These are phyloP conservation scores for Coffea humblotiana DNA, from an alignment of 305 asterid genomes.

Conservation along the genomic window DNA sequence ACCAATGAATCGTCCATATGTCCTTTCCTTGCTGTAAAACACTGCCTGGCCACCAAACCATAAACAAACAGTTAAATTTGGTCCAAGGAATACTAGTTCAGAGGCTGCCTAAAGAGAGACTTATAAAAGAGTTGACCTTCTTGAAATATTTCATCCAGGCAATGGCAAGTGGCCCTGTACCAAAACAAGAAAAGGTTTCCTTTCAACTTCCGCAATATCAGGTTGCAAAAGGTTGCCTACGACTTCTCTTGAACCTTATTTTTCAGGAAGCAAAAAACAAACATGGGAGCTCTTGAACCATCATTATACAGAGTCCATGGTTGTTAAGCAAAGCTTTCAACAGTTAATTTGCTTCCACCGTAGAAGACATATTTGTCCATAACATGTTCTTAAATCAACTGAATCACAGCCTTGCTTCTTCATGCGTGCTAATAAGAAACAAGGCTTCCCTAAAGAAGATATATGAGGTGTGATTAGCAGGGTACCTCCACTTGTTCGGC, in stretches of 20 bases:
- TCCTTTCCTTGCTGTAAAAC: conserved; percentile 63
- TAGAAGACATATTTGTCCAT: background rate
- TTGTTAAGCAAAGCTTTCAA: background rate
- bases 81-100: background rate
- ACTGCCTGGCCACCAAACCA: conserved; percentile 44
- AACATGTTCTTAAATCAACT: background rate
- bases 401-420: background rate
- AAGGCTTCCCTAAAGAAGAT: background rate
- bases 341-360: background rate
- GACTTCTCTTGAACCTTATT: background rate
- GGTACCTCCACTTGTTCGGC: conserved; percentile 74
- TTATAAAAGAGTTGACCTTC: conserved; percentile 44
- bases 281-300: background rate
- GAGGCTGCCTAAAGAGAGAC: conserved; percentile 12
- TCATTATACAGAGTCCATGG: background rate
- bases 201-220: background rate
- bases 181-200: conserved; percentile 10
- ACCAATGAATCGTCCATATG: conserved; percentile 79
- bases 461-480: background rate
- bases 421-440: background rate
- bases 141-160: conserved; percentile 65
- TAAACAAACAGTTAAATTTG: background rate
- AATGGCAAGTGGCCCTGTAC: conserved; percentile 57
- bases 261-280: background rate
- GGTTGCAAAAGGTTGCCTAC: background rate